A percentile compares a stretch with the other conserved stretches of the same genome.
Evolutionary conservation across 1,139 yeast species (phyloP).

Genomic region (Nakaseomyces kungkrabaensis): DNA sequence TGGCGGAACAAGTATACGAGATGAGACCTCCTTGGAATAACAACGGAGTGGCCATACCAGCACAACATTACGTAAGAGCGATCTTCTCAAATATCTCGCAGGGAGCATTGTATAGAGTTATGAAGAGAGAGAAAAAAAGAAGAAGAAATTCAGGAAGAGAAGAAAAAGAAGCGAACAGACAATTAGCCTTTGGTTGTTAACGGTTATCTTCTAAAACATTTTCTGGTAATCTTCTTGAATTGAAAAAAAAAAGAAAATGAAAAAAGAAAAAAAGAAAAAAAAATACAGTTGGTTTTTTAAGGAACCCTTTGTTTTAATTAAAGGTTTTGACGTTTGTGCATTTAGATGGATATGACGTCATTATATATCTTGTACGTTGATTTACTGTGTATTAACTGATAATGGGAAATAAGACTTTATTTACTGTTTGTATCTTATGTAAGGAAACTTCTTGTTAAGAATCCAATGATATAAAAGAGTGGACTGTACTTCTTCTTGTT

Average conservation of each 20-base stretch:
- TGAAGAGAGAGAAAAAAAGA: neutral
- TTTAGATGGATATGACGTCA: neutral
- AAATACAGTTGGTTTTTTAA: neutral
- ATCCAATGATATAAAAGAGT: no score
- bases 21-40: conserved; percentile 14
- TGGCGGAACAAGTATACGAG: conserved; percentile 17
- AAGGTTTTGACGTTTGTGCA: neutral
- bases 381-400: no score
- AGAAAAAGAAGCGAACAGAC: neutral
- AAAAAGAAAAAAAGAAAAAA: neutral
- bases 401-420: no score
- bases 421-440: no score
- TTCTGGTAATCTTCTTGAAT: no score
- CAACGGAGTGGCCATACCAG: neutral
- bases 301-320: neutral
- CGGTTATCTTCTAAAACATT: neutral
- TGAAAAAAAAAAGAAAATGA: no score
- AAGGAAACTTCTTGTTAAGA: no score
- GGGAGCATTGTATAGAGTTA: neutral
- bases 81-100: neutral
- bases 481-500: no score
- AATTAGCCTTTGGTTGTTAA: no score
- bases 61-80: neutral
- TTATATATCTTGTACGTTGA: no score
- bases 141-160: neutral